Evolutionary conservation across 805 yeast species (phyloP).

Genomic region (Cephaloascus fragrans): DNA sequence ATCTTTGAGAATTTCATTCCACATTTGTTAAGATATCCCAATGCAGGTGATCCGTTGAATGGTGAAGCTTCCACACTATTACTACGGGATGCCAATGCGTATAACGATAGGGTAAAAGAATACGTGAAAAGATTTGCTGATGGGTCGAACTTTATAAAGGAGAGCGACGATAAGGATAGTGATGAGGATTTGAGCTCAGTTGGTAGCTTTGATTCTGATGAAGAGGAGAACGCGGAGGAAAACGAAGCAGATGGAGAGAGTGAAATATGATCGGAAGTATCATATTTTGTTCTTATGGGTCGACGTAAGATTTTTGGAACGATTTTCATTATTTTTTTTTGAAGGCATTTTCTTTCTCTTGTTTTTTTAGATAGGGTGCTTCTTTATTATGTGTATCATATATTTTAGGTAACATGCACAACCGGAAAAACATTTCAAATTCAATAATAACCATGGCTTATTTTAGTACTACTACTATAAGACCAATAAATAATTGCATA

Average conservation of each 20-base stretch:
- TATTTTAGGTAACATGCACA: too few relatives aligned
- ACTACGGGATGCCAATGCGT: slow-evolving; percentile 55
- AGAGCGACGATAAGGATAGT: slow-evolving; percentile 24
- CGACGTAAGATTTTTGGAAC: too few relatives aligned
- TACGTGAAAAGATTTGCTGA: slow-evolving; percentile 67
- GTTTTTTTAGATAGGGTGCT: too few relatives aligned
- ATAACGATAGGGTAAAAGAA: slow-evolving; percentile 58
- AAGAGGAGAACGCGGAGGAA: slow-evolving; percentile 26
- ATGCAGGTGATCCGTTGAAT: slow-evolving; percentile 89
- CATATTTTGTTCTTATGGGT: too few relatives aligned
- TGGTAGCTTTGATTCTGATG: slow-evolving; percentile 41
- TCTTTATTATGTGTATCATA: too few relatives aligned
- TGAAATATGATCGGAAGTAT: background rate
- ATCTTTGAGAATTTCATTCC: slow-evolving; percentile 91
- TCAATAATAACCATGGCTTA: too few relatives aligned
- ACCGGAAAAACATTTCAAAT: too few relatives aligned
- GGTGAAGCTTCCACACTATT: slow-evolving; percentile 80
- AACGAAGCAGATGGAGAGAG: slow-evolving; percentile 24
- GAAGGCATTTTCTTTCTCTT: too few relatives aligned
- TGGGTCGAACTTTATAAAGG: slow-evolving; percentile 16
- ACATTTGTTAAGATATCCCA: slow-evolving; percentile 83
- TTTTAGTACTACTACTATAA: too few relatives aligned
- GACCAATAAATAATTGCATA: too few relatives aligned
- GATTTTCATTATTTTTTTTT: too few relatives aligned
- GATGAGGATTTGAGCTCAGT: slow-evolving; percentile 35